Percentiles rank a stretch among this genome's conserved stretches.
Conservation (phyloP, 2,329 filamentous ascomycete genomes). For the Chaetomium sp. region DNA sequence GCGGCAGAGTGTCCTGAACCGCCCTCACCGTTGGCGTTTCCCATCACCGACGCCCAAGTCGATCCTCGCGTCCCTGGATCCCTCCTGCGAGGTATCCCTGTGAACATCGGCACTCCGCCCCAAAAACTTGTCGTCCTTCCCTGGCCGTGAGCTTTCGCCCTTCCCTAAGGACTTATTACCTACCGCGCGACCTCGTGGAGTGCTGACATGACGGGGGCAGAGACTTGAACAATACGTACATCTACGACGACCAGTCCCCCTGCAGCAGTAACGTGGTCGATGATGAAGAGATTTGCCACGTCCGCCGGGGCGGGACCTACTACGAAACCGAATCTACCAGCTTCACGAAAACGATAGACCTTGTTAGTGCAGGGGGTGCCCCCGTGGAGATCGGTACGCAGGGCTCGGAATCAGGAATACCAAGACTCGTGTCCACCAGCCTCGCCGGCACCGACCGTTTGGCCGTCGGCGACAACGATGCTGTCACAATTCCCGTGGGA, state of each 20-base stretch:
- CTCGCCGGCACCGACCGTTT: conserved; percentile 34
- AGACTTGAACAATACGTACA: conserved; percentile 43
- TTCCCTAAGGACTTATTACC: too few species aligned
- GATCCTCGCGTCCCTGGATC: conserved; percentile 34
- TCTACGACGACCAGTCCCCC: conserved; percentile 38
- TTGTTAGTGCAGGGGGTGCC: conserved; percentile 29
- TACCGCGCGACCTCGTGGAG: too few species aligned
- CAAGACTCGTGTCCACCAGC: conserved; percentile 32
- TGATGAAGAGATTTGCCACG: conserved; percentile 35
- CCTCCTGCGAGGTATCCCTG: conserved; percentile 37
- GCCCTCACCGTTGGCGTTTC: conserved; percentile 15
- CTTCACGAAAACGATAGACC: conserved; percentile 20
- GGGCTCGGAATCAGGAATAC: conserved; percentile 30
- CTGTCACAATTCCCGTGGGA: conserved; percentile 33
- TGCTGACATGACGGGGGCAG: conserved; percentile 25
- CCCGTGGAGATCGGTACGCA: conserved; percentile 21
- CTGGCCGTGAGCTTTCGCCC: conserved; percentile 33
- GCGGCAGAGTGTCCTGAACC: conserved; percentile 2
- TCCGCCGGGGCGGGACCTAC: conserved; percentile 34
- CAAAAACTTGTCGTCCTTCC: conserved; percentile 39
- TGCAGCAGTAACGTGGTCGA: conserved; percentile 37
- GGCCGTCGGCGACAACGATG: not conserved
- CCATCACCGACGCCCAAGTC: conserved; percentile 35
- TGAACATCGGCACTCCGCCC: conserved; percentile 35
- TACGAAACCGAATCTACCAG: conserved; percentile 28